phyloP scores from a whole-genome alignment of 2,329 filamentous ascomycete genomes.

The Aspergillus brasiliensis region DNA sequence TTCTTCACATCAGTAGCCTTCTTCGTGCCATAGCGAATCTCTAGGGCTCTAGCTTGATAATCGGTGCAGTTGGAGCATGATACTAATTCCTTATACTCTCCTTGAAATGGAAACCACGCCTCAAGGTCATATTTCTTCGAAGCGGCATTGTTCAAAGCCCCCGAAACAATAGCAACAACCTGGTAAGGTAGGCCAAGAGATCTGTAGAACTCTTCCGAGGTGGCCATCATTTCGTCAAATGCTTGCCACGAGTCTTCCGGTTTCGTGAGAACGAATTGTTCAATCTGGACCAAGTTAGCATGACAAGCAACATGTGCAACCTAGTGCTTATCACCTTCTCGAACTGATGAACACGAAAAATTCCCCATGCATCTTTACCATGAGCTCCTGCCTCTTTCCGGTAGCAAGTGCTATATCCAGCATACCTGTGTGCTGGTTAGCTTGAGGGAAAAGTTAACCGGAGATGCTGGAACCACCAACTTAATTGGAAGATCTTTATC shows the following conservation, averaged over 20 bases:
- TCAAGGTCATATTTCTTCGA: slow-evolving; percentile 96
- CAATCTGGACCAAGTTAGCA: slow-evolving; percentile 52
- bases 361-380: slow-evolving; percentile 92
- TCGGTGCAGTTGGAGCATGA: slow-evolving; percentile 98
- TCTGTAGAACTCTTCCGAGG: slow-evolving; percentile 94
- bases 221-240: slow-evolving; percentile 89
- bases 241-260: slow-evolving; percentile 90
- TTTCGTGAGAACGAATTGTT: slow-evolving; percentile 79
- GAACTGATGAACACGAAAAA: slow-evolving; percentile 97
- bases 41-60: slow-evolving; percentile 91
- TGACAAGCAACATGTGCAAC: background rate
- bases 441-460: background rate
- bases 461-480: slow-evolving; percentile 43
- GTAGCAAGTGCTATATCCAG: slow-evolving; percentile 93
- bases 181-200: slow-evolving; percentile 86
- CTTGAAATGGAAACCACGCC: slow-evolving; percentile 94
- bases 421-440: slow-evolving; percentile 54
- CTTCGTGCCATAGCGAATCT: slow-evolving; percentile 89
- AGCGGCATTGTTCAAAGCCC: slow-evolving; percentile 85
- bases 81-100: slow-evolving; percentile 97
- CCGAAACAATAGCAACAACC: slow-evolving; percentile 92
- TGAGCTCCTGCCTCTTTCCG: slow-evolving; percentile 92
- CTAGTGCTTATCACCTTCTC: slow-evolving; percentile 66
- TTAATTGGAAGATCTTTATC: slow-evolving; percentile 85
- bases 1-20: slow-evolving; percentile 82